These are phyloP conservation scores for Hypoxylon sp. DNA, from an alignment of 2,329 filamentous ascomycete genomes.

Conservation along the genomic window DNA sequence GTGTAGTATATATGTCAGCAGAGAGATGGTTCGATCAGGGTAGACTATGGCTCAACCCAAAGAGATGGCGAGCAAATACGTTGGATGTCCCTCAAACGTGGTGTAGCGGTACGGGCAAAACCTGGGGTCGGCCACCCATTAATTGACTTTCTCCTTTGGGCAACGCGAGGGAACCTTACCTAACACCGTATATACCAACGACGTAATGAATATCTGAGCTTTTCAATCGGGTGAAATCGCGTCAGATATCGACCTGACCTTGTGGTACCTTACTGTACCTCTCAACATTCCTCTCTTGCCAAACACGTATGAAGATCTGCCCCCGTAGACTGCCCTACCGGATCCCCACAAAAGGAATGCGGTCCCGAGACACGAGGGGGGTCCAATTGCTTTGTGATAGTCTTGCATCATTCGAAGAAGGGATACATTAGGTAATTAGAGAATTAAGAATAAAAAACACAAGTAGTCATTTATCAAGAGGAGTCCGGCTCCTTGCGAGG, in stretches of 20 bases:
- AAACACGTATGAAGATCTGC: conserved; percentile 38
- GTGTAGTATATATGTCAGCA: conserved; percentile 35
- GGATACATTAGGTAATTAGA: conserved; percentile 11
- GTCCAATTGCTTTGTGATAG: conserved; percentile 24
- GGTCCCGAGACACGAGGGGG: conserved; percentile 25
- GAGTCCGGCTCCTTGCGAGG: conserved; percentile 11
- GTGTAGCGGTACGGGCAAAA: conserved; percentile 29
- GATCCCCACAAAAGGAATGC: conserved; percentile 37
- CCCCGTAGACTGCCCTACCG: conserved; percentile 31
- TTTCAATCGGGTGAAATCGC: conserved; percentile 32
- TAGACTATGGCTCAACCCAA: conserved; percentile 19
- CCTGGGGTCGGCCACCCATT: conserved; percentile 21
- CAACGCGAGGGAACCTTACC: conserved; percentile 29
- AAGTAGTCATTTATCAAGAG: conserved; percentile 23
- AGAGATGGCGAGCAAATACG: conserved; percentile 22
- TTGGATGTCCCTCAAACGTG: conserved; percentile 13
- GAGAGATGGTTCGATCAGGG: conserved; percentile 31
- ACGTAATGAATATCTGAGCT: conserved; percentile 22
- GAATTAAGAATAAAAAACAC: conserved; percentile 18
- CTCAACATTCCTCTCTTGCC: conserved; percentile 18
- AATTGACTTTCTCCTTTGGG: conserved; percentile 34
- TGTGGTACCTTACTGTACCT: conserved; percentile 2
- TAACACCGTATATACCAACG: conserved; percentile 19
- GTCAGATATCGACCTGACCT: conserved; percentile 27
- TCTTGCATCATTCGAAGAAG: conserved; percentile 7